phyloP scores from a whole-genome alignment of 306 rosid genomes.

The Fragaria vesca region DNA sequence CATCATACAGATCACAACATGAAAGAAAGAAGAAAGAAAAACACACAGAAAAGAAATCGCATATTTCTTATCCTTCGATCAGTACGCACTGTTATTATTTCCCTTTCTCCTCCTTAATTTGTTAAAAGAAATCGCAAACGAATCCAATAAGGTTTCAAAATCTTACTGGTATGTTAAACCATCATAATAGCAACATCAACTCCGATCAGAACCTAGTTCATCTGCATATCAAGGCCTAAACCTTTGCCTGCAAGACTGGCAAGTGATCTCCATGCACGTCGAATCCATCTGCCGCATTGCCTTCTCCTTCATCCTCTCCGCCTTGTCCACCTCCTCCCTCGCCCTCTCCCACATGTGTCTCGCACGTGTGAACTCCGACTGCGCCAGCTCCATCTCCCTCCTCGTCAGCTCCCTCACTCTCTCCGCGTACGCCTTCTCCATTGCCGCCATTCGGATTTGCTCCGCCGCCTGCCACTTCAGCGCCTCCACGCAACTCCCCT shows the following conservation, averaged over 20 bases:
- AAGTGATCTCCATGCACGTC: conserved; percentile 96
- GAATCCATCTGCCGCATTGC: conserved; percentile 60
- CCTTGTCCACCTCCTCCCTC: conserved; percentile 74
- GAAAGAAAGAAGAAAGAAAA: not conserved
- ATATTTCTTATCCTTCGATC: not conserved
- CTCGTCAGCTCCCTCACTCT: conserved; percentile 77
- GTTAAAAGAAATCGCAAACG: not conserved
- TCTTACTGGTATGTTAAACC: not conserved
- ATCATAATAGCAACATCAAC: not conserved
- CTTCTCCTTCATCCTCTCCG: conserved; percentile 76
- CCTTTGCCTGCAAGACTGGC: conserved; percentile 94
- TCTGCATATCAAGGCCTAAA: conserved; percentile 46
- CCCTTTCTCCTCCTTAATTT: not conserved
- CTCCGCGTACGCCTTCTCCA: conserved; percentile 95
- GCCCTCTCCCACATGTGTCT: conserved; percentile 96
- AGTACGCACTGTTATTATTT: not conserved
- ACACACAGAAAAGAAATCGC: not conserved
- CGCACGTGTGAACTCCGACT: conserved; percentile 83
- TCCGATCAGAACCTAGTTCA: not conserved
- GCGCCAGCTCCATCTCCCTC: conserved; percentile 95
- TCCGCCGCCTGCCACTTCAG: conserved; percentile 95
- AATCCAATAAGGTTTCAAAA: not conserved
- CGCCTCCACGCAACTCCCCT: conserved; percentile 49
- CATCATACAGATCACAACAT: conserved; percentile 5
- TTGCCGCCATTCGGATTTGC: conserved; percentile 86